Percentiles rank a stretch among this genome's conserved stretches.
Evolutionary conservation across 2,329 filamentous ascomycete genomes (phyloP).

Genomic region (Leptosphaerulina australis): DNA sequence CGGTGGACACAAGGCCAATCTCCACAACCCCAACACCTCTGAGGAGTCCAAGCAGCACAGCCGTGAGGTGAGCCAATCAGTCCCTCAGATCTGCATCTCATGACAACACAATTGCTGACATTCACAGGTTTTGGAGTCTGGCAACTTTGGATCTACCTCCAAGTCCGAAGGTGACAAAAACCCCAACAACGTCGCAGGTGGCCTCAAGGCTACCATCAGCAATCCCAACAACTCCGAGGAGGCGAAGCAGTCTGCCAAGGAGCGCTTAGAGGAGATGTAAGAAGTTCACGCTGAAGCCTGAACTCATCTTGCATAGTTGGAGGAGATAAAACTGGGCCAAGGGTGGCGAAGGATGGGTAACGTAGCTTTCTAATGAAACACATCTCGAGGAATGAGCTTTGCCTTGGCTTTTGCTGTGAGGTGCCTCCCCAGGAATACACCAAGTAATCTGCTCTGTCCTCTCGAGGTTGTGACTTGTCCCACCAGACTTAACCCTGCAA

Average conservation of each 20-base stretch:
- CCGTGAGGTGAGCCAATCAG: slow-evolving; percentile 60
- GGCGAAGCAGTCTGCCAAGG: slow-evolving; percentile 62
- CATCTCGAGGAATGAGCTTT: neutral
- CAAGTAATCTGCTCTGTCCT: too few species aligned
- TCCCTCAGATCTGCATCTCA: neutral
- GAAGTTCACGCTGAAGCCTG: slow-evolving; percentile 3
- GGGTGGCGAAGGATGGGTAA: neutral
- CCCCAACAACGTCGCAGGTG: slow-evolving; percentile 57
- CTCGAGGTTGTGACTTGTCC: too few species aligned
- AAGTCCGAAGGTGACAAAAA: slow-evolving; percentile 53
- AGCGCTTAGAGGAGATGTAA: slow-evolving; percentile 53
- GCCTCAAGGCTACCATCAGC: slow-evolving; percentile 54
- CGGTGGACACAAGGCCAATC: slow-evolving; percentile 46
- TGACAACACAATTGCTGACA: neutral
- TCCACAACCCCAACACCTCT: slow-evolving; percentile 63
- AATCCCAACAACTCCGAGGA: slow-evolving; percentile 64
- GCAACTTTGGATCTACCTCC: slow-evolving; percentile 29
- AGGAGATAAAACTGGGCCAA: neutral
- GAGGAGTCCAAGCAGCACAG: slow-evolving; percentile 64
- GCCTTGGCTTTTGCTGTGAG: too few species aligned
- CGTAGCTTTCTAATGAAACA: slow-evolving; percentile 1
- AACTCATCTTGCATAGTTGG: neutral
- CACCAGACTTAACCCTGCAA: too few species aligned
- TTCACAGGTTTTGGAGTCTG: slow-evolving; percentile 2
- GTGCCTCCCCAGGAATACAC: too few species aligned